Evolutionary conservation across 148 eudicot species (phyloP).

Genomic region (Nyssa sinensis): DNA sequence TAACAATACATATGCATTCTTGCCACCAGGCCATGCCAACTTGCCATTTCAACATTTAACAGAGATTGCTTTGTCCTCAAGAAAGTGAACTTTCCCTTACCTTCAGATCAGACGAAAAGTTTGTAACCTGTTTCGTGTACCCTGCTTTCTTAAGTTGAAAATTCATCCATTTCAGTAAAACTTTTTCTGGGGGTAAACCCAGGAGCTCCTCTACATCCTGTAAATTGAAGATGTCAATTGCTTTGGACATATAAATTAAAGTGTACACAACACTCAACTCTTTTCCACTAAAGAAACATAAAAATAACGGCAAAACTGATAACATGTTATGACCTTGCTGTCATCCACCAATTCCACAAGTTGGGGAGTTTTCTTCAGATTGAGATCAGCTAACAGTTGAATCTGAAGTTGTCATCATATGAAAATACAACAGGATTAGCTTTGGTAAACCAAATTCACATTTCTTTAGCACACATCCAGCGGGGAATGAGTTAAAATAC

Average conservation of each 20-base stretch:
- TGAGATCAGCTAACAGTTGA: conserved; percentile 73
- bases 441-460: not conserved
- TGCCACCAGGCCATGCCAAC: not conserved
- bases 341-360: conserved; percentile 85
- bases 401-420: conserved; percentile 37
- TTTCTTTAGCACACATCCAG: not conserved
- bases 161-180: conserved; percentile 82
- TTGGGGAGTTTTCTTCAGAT: conserved; percentile 81
- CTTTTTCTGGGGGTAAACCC: conserved; percentile 70
- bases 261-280: not conserved
- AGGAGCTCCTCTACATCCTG: conserved; percentile 86
- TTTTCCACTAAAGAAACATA: not conserved
- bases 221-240: conserved; percentile 3
- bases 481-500: conserved; percentile 24
- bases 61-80: not conserved
- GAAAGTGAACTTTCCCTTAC: conserved; percentile 26
- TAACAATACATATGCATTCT: not conserved
- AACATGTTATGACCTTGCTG: conserved; percentile 36
- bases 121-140: conserved; percentile 65
- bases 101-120: conserved; percentile 79
- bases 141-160: conserved; percentile 81
- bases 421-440: not conserved
- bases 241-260: not conserved
- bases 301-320: conserved; percentile 6
- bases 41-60: not conserved